Percentiles rank a stretch among this genome's conserved stretches.
phyloP scores from a whole-genome alignment of 2,329 filamentous ascomycete genomes.

The Aquanectria penicillioides region DNA sequence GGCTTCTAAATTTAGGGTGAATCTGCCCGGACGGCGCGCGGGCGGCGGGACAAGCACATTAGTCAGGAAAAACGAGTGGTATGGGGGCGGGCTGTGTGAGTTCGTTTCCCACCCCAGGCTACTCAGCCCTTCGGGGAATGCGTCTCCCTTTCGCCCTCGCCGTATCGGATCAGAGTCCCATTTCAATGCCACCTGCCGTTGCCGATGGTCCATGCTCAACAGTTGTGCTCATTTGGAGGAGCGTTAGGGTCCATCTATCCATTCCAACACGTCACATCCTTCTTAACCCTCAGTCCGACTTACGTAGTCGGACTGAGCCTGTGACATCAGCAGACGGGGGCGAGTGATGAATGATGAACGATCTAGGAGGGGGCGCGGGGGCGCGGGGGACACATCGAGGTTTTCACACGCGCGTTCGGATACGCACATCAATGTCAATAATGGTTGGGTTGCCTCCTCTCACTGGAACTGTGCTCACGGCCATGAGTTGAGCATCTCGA shows the following conservation, averaged over 20 bases:
- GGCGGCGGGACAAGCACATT: constrained; percentile 21
- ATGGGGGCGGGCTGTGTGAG: constrained; percentile 28
- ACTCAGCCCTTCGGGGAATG: constrained; percentile 19
- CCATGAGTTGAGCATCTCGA: too few relatives aligned
- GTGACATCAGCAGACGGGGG: constrained; percentile 21
- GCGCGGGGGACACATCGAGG: too few relatives aligned
- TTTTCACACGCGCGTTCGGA: too few relatives aligned
- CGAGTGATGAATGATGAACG: neutral
- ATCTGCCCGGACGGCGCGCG: constrained; percentile 21
- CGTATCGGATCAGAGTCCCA: constrained; percentile 5
- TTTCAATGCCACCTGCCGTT: constrained; percentile 10
- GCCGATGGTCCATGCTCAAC: constrained; percentile 17
- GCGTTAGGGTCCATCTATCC: constrained; percentile 12
- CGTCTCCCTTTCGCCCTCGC: constrained; percentile 6
- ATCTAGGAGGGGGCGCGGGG: neutral
- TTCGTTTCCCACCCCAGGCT: constrained; percentile 11
- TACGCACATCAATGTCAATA: too few relatives aligned
- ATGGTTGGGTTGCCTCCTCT: neutral
- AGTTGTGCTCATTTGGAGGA: neutral
- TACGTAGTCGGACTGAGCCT: neutral
- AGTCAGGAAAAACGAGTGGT: constrained; percentile 2
- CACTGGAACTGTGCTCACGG: too few relatives aligned
- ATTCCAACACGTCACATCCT: constrained; percentile 10
- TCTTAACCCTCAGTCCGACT: constrained; percentile 3
- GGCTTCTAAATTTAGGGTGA: constrained; percentile 40